Base-by-base conservation (phyloP, 2,329 filamentous ascomycete genomes). In the Drechslerella dactyloides region DNA sequence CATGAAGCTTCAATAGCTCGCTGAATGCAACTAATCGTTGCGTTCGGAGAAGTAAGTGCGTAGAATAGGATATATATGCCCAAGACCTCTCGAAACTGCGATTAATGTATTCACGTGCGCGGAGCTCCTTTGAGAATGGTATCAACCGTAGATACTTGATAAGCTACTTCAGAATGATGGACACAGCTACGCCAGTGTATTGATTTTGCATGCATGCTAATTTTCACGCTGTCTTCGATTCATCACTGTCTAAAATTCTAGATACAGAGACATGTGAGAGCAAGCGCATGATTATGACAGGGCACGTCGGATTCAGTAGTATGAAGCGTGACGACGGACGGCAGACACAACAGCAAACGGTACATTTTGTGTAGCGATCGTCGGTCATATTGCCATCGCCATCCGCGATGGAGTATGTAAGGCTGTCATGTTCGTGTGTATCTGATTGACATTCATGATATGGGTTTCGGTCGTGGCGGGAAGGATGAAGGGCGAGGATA, bases 231-330 rank as follows among this genome's bases (percentile, higher is more conserved):
- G 68, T 65, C 56, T 65, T 72, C 46, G 54, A 72, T 72, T 63
- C 50, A 37, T 55, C 60, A 72, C 68, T 70, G 61, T 64, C 62
- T 65, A 70, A 70, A 52, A 65, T 65, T 72, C 68, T 72, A 72
- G 55, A 65, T 72, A 72, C 68, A 72, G 56, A 50, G 40, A 63
- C 46, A 40, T 64, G 59, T 54, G 57, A 59, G 30, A 63, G 57
- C 57, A 69, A 69, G 58, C 58, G 65, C 52, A 33, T 52, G 66
- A 48, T 48, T 51, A 30, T 44, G 33, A 44, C 57, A 44, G 37
- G 52, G 53, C 57, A n/a, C 46, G 44, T 5, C n/a, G 44, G 44
- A 48, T 37, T 33, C 10, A 33, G 17, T 23, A 17, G 46, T 24
- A 52, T 17, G 44, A 54, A 48, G 24, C 44, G 35, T 40, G 59